These are phyloP conservation scores for Penicillium fuscoglaucum DNA, from an alignment of 2,329 filamentous ascomycete species.

Conservation along the genomic window DNA sequence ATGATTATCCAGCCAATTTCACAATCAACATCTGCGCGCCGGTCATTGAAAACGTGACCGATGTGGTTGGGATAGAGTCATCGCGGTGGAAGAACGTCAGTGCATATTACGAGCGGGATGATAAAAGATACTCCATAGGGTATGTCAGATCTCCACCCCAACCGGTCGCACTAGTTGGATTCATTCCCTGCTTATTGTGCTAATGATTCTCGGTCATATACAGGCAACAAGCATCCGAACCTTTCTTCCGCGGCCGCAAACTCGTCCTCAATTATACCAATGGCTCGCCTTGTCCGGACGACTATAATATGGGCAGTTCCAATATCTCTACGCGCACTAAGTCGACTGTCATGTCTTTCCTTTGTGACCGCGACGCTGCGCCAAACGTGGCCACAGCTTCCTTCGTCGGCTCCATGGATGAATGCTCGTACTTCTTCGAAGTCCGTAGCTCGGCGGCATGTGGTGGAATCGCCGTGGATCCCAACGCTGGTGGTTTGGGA, in stretches of 20 bases:
- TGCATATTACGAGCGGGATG: slow-evolving; percentile 49
- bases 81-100: slow-evolving; percentile 49
- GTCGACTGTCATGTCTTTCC: slow-evolving; percentile 86
- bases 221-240: slow-evolving; percentile 48
- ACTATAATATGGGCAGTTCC: slow-evolving; percentile 28
- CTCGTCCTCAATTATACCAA: slow-evolving; percentile 74
- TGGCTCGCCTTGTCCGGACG: slow-evolving; percentile 66
- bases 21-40: slow-evolving; percentile 54
- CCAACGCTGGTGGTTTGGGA: slow-evolving; percentile 59
- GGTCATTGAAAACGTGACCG: slow-evolving; percentile 48
- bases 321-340: slow-evolving; percentile 50
- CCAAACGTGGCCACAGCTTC: slow-evolving; percentile 68
- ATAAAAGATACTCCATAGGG: slow-evolving; percentile 50
- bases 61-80: slow-evolving; percentile 49
- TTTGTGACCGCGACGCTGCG: slow-evolving; percentile 81
- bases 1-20: slow-evolving; percentile 54
- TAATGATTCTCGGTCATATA: slow-evolving; percentile 4
- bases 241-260: slow-evolving; percentile 55
- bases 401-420: slow-evolving; percentile 85
- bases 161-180: background rate
- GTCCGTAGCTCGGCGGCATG: slow-evolving; percentile 84
- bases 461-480: slow-evolving; percentile 62
- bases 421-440: slow-evolving; percentile 96
- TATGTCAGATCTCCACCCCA: slow-evolving; percentile 26
- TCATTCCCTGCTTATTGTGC: background rate